Base-by-base conservation (phyloP, 2,329 filamentous ascomycete species). In the Pseudogymnoascus sp. region DNA sequence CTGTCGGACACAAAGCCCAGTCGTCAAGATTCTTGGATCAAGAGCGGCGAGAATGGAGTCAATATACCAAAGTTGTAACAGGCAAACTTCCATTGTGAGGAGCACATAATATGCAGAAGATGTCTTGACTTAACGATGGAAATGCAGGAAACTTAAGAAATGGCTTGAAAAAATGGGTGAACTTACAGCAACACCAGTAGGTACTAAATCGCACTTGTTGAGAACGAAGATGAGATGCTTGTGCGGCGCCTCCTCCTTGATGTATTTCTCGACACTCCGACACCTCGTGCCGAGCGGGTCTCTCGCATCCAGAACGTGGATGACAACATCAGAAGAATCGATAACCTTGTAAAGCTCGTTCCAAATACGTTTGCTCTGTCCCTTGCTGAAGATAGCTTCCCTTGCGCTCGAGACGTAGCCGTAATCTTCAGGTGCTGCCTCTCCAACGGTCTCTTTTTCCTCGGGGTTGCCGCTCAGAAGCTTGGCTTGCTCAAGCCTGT, bases 21-120 rank as follows among this genome's bases (percentile, higher is more conserved):
- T 60, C 21, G 35, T 42, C 59, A 38, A 38, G 33, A 18, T 42
- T 60, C 38, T 60, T 60, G 84, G 78, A 82, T 81, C 79, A 76
- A 78, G 79, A 71, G 69, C 72, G 72, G 82, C 85, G 88, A 89
- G 86, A 82, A 79, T 66, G 80, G 81, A 82, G 81, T 97, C 81
- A 76, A 87, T 99, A 85, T 97, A 88, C 94, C 94, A 97, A 91
- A 86, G 89, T 89, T 91, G 90, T 99, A 99, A 99, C 94, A 95
- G 92, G 91, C 84, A 78, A 78, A 81, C 85, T 87, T 87, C 88
- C 90, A 94, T 86, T 75, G 82, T 76, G 74, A 78, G 76, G 74
- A 81, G 77, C 76, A 79, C 74, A 75, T 73, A 71, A 78, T 74
- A 79, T 82, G 85, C 78, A 82, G 87, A 85, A 84, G 84, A 81